Evolutionary conservation across 495 filamentous ascomycete species (phyloP), one percentile per base, ranked within the genome.

Genomic region (Neurospora sp.): DNA sequence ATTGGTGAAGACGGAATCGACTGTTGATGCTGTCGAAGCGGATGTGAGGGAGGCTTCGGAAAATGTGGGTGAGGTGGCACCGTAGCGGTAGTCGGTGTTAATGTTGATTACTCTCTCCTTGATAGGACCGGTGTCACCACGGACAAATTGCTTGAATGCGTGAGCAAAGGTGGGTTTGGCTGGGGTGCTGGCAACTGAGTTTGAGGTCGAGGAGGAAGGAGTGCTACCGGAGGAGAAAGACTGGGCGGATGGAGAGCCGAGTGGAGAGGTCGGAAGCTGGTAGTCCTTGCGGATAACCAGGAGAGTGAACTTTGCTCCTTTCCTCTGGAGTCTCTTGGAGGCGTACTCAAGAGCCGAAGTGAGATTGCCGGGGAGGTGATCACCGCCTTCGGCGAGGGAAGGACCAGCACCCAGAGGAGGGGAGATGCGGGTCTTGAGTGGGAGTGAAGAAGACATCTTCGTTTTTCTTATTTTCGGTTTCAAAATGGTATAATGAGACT

Each of bases 391-490:
- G 59, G 84, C 80, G 59, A 88, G 79, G 44, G 85, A 87, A 1
- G 78, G 76, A 7, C 86, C 85, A 20, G 87, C 86, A 74, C 88
- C 87, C 46, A 89, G 82, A n/a, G 87, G 86, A 46, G 85, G 82
- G 1, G 87, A 88, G 74, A 88, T 89, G 71, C 80, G 80, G 46
- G 81, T 81, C 80, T 84, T 88, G 69, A 85, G 72, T 70, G 79
- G 78, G 78, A 84, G 78, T 27, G 44, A 42, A 74, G 44, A 23
- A 41, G 75, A 35, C 74, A 70, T 73, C 12, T 31, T 70, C 35
- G 27, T 18, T 35, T 35, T 27, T 66, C 23, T 66, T 66, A 7
- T 66, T 66, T 35, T 35, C 54, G 54, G 20, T 35, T 66, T 37
- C 12, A 18, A 66, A 31, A 66, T 5, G 12, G 54, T 66, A 35